Evolutionary conservation across 2,329 filamentous ascomycete species (phyloP), one percentile per base, ranked within the genome.

Genomic region (Claviceps monticola): DNA sequence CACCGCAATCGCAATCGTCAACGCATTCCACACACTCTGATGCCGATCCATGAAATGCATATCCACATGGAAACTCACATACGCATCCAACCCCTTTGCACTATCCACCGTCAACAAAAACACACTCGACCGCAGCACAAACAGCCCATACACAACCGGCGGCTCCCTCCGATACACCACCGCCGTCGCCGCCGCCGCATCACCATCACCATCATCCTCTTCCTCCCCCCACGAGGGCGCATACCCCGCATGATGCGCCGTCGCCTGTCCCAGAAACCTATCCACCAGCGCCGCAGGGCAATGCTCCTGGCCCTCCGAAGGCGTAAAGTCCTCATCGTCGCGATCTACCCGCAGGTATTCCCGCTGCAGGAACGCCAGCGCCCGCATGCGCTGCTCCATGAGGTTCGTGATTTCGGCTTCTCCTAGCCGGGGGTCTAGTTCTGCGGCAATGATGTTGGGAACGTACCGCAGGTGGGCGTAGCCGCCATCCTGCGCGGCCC

Each of bases 21-120:
- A 56, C 2, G 68, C 71, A 55, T 73, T 72, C 71, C 71, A 73
- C 21, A 73, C 63, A 50, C 68, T 66, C 56, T 72, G 69, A 17
- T 64, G 59, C 11, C 59, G 59, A 44, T 71, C 64, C 49, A 62
- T 60, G 45, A 73, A 71, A 46, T 70, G 61, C 21, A 66, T 59
- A 46, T 70, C 66, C n/a, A 71, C 64, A 46, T 72, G 71, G 50
- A 67, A 72, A 55, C 68, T 72, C 36, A 72, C 63, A 49, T 66
- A 64, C n/a, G 63, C 64, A 4, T 60, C 46, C 2, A 64, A 58
- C 3, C 61, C 66, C 48, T 66, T 66, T 19, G 67, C 59, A 0
- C 71, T 63, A 51, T 73, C 70, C 6, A 62, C 59, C 3, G 69
- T 71, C 5, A 72, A 59, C 7, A 72, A 57, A 44, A 72, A 62